These are phyloP conservation scores for Trichoderma atroviride DNA, from an alignment of 2,329 filamentous ascomycete species.

Conservation along the genomic window DNA sequence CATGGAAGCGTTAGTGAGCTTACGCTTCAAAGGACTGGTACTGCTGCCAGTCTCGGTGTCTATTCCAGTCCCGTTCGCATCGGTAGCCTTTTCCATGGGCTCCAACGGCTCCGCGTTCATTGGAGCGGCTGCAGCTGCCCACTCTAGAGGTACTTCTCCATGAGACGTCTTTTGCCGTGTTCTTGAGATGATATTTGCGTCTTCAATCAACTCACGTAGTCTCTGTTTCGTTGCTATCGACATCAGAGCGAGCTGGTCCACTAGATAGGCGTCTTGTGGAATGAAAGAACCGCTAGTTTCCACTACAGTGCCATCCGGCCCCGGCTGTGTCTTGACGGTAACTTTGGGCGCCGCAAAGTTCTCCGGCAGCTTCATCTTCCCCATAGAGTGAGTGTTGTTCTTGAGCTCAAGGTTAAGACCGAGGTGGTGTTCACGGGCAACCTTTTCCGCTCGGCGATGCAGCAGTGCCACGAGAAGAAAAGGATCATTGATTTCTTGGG, in stretches of 20 bases:
- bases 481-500: conserved; percentile 72
- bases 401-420: conserved; percentile 59
- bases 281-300: conserved; percentile 69
- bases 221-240: conserved; percentile 83
- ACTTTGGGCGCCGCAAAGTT: conserved; percentile 56
- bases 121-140: conserved; percentile 68
- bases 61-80: conserved; percentile 40
- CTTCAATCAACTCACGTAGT: conserved; percentile 73
- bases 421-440: conserved; percentile 61
- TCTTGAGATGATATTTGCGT: conserved; percentile 70
- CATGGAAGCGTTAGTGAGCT: conserved; percentile 36
- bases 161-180: conserved; percentile 78
- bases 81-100: conserved; percentile 33
- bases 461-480: conserved; percentile 68
- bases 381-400: conserved; percentile 47
- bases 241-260: conserved; percentile 80
- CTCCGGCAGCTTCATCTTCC: conserved; percentile 52
- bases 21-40: conserved; percentile 64
- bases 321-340: conserved; percentile 57
- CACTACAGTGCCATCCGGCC: conserved; percentile 65
- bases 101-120: conserved; percentile 46
- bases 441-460: conserved; percentile 61
- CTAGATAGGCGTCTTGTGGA: conserved; percentile 73
- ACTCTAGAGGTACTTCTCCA: conserved; percentile 75
- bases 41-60: conserved; percentile 51